Percentiles rank a stretch among this genome's conserved stretches.
phyloP scores from a whole-genome alignment of 345 rosid species.

The Balakata baccata region DNA sequence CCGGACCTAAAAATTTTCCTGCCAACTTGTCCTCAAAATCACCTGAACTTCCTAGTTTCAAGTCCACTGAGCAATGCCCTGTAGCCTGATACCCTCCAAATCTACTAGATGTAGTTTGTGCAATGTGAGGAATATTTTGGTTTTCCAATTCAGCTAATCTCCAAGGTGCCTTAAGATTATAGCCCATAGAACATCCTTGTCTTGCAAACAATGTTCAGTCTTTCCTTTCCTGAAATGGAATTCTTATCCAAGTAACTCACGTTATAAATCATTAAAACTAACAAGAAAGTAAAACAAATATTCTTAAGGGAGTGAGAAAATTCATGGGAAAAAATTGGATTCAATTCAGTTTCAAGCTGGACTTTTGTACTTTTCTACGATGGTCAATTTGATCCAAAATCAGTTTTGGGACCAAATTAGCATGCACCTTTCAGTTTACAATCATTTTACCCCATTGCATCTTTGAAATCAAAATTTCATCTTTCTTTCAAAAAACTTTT shows the following conservation, averaged over 20 bases:
- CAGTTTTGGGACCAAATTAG: too few species aligned
- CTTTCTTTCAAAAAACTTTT: too few species aligned
- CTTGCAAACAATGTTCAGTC: constrained; percentile 10
- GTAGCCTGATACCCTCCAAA: constrained; percentile 10
- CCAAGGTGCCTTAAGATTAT: constrained; percentile 24
- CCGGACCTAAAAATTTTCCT: constrained; percentile 13
- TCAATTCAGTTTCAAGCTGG: too few species aligned
- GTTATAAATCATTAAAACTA: background rate
- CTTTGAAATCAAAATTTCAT: too few species aligned
- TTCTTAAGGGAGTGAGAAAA: background rate
- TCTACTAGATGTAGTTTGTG: constrained; percentile 20
- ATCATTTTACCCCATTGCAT: too few species aligned
- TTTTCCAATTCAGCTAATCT: constrained; percentile 17
- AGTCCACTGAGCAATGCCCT: constrained; percentile 23
- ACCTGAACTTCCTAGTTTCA: constrained; percentile 30
- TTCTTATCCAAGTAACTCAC: constrained; percentile 13
- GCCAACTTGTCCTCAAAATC: constrained; percentile 20
- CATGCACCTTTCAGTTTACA: too few species aligned
- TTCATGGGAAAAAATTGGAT: too few species aligned
- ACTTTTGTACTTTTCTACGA: too few species aligned
- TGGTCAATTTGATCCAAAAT: too few species aligned
- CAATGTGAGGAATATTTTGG: constrained; percentile 15
- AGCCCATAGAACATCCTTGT: constrained; percentile 28
- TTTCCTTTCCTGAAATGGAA: constrained; percentile 10
- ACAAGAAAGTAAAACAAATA: constrained; percentile 4